These are phyloP conservation scores for Ophiostoma montium DNA, from an alignment of 2,329 filamentous ascomycete species.

Conservation along the genomic window DNA sequence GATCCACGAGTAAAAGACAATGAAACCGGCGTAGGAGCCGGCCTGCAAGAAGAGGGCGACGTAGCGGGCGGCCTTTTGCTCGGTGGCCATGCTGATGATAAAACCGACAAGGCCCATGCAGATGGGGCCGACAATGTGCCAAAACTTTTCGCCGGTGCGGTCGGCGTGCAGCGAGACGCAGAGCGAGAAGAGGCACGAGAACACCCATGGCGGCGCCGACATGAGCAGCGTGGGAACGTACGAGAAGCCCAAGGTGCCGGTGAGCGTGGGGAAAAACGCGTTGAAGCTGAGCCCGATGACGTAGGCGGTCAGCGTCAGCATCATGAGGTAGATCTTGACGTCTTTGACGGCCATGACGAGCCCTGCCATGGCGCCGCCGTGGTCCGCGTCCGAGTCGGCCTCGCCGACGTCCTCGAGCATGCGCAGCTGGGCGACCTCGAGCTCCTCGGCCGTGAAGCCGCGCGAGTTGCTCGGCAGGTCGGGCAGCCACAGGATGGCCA, in stretches of 20 bases:
- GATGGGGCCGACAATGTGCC: conserved; percentile 34
- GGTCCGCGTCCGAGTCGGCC: conserved; percentile 32
- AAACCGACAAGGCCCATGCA: conserved; percentile 1
- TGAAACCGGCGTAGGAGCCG: conserved; percentile 36
- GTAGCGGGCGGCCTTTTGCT: conserved; percentile 41
- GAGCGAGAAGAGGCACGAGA: conserved; percentile 20
- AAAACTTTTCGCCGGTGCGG: conserved; percentile 42
- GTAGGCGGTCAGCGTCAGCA: not conserved
- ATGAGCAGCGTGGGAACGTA: conserved; percentile 28
- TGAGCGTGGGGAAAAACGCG: conserved; percentile 19
- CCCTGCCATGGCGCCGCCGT: conserved; percentile 30
- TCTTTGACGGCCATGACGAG: conserved; percentile 37
- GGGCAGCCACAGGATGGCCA: conserved; percentile 5
- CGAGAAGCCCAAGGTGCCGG: conserved; percentile 19
- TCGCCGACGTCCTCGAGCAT: conserved; percentile 43
- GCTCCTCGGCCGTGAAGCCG: conserved; percentile 18
- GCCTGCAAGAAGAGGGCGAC: conserved; percentile 46
- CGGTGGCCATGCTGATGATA: conserved; percentile 4
- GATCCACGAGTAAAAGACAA: conserved; percentile 25
- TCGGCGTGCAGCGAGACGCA: conserved; percentile 38
- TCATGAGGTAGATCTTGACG: conserved; percentile 29
- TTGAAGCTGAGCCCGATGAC: conserved; percentile 24
- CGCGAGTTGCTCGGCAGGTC: conserved; percentile 26
- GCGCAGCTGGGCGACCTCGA: conserved; percentile 35
- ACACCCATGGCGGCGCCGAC: conserved; percentile 31